Percentiles rank a stretch among this genome's conserved stretches.
Evolutionary conservation across 371 early-diverging fungal genomes (phyloP).

Genomic region (Nematocida ironsii): DNA sequence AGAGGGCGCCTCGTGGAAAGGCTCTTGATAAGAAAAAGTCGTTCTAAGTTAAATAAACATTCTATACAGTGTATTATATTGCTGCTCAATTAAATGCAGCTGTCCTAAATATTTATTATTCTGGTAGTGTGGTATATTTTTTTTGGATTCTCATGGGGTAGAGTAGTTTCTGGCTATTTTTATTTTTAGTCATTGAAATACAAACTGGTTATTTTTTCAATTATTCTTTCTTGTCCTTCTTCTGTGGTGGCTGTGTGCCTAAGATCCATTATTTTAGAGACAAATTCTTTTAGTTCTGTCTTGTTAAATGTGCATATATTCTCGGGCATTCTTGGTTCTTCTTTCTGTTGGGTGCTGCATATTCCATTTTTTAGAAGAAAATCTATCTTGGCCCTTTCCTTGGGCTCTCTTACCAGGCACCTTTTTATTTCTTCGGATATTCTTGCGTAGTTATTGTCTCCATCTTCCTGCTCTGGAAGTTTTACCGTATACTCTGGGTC

Average conservation of each 20-base stretch:
- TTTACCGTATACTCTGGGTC: conserved; percentile 44
- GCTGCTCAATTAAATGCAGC: too few species aligned
- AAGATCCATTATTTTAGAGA: conserved; percentile 58
- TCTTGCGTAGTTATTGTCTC: conserved; percentile 27
- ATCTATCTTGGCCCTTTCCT: conserved; percentile 45
- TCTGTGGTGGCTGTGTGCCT: conserved; percentile 45
- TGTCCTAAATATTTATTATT: too few species aligned
- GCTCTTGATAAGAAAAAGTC: conserved; percentile 45
- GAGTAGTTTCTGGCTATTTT: background rate
- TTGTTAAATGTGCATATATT: conserved; percentile 31
- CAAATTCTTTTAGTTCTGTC: conserved; percentile 22
- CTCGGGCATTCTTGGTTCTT: background rate
- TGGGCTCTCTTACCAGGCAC: conserved; percentile 49
- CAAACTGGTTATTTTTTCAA: conserved; percentile 52
- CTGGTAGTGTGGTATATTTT: too few species aligned
- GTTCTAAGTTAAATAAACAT: conserved; percentile 28
- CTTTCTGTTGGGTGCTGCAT: background rate
- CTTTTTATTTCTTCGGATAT: conserved; percentile 30
- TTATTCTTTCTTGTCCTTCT: conserved; percentile 38
- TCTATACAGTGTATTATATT: conserved; percentile 8
- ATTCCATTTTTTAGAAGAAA: conserved; percentile 30
- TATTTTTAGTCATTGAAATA: conserved; percentile 1
- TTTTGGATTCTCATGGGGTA: too few species aligned
- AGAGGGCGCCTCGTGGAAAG: conserved; percentile 51
- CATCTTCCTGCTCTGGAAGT: conserved; percentile 22